Evolutionary conservation across 1,139 yeast species (phyloP).

Genomic region (Wickerhamomyces sp.): DNA sequence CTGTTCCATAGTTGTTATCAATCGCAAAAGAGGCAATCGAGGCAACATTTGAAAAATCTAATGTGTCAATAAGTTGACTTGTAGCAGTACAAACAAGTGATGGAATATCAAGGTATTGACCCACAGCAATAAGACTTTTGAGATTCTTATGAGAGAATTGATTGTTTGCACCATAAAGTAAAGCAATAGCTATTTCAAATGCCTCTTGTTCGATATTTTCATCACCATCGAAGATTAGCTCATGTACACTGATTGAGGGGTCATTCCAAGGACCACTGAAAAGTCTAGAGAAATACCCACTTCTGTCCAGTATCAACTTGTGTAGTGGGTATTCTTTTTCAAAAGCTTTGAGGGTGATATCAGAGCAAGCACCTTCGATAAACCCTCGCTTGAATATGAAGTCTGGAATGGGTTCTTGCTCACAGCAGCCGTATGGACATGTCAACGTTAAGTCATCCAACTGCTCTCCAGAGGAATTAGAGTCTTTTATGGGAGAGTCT

Average conservation of each 20-base stretch:
- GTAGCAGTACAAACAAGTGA: conserved; percentile 41
- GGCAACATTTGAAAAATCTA: conserved; percentile 33
- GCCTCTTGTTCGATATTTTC: conserved; percentile 37
- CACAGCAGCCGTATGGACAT: conserved; percentile 33
- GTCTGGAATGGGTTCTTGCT: conserved; percentile 25
- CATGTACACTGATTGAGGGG: conserved; percentile 18
- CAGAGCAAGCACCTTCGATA: conserved; percentile 42
- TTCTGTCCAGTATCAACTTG: conserved; percentile 37
- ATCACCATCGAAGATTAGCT: conserved; percentile 37
- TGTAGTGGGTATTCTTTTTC: conserved; percentile 38
- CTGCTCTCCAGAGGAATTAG: not conserved
- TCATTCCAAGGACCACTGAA: conserved; percentile 40
- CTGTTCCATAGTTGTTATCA: conserved; percentile 38
- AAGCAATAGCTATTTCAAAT: conserved; percentile 39
- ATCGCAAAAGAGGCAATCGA: conserved; percentile 37
- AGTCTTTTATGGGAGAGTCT: conserved; percentile 2
- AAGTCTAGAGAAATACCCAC: conserved; percentile 42
- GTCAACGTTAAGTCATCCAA: not conserved
- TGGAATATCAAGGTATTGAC: conserved; percentile 42
- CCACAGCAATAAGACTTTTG: conserved; percentile 41
- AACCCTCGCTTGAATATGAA: conserved; percentile 35
- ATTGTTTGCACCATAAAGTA: conserved; percentile 39
- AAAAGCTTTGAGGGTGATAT: conserved; percentile 42
- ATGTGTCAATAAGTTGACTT: conserved; percentile 28
- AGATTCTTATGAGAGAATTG: conserved; percentile 27